A percentile compares a stretch with the other conserved stretches of the same genome.
These are phyloP conservation scores for Tulasnella sp. DNA, from an alignment of 768 basidiomycete genomes.

Conservation along the genomic window DNA sequence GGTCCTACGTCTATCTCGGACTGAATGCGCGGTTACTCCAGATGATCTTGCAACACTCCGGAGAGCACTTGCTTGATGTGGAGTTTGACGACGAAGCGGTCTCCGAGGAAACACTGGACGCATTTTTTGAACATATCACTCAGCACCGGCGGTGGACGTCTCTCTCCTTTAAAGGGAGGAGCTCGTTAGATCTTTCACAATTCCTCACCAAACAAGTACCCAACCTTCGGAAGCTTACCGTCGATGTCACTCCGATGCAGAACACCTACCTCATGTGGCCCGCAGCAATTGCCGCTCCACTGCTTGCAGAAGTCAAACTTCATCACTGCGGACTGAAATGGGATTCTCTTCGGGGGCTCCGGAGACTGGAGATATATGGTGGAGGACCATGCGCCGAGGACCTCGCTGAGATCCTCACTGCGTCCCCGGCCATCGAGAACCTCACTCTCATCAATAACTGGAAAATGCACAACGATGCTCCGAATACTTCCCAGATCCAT, in stretches of 20 bases:
- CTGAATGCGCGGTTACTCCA: background rate
- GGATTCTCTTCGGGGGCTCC: background rate
- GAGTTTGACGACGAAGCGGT: background rate
- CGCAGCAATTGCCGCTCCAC: background rate
- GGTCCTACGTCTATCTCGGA: background rate
- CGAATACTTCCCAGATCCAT: background rate
- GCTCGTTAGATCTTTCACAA: background rate
- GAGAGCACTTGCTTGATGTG: background rate
- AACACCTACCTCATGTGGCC: conserved; percentile 3
- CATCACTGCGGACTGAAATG: background rate
- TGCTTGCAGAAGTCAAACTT: background rate
- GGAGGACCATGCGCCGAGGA: background rate
- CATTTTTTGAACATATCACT: background rate
- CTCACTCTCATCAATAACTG: background rate
- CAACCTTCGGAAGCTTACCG: background rate
- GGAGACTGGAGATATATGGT: background rate
- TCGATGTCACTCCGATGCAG: background rate
- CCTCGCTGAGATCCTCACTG: background rate
- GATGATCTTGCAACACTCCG: background rate
- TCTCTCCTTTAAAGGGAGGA: background rate
- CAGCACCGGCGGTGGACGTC: background rate
- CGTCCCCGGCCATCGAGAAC: background rate
- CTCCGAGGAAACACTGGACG: background rate
- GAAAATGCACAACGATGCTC: background rate
- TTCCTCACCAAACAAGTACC: background rate